Percentiles rank a stretch among this genome's conserved stretches.
Conservation (phyloP, 192 early-diverging fungal genomes). For the Coemansia guatemalensis region DNA sequence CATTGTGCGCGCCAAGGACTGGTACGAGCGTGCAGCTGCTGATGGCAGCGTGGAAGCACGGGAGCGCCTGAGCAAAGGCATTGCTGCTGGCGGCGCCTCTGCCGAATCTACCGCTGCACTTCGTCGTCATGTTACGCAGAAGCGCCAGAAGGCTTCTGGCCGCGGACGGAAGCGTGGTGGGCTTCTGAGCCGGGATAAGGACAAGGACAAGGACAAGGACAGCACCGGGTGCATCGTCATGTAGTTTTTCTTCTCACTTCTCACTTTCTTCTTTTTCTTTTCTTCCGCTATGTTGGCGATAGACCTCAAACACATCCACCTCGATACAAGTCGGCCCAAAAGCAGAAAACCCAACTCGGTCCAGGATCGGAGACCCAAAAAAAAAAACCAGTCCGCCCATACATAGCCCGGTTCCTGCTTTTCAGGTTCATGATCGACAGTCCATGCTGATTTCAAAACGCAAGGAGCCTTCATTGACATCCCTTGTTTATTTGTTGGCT, state of each 20-base stretch:
- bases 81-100: slow-evolving; percentile 16
- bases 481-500: neutral
- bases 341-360: neutral
- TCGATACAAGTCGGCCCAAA: too few species aligned
- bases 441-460: neutral
- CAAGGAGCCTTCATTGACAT: neutral
- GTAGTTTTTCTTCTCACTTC: slow-evolving; percentile 12
- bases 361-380: neutral
- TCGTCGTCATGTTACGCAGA: slow-evolving; percentile 53
- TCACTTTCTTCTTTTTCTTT: neutral
- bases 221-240: slow-evolving; percentile 44
- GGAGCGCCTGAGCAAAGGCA: slow-evolving; percentile 46
- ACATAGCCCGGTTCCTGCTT: neutral
- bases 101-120: slow-evolving; percentile 45
- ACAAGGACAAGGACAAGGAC: slow-evolving; percentile 39
- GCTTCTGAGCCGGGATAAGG: slow-evolving; percentile 36
- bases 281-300: neutral
- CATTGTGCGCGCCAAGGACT: slow-evolving; percentile 57
- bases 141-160: slow-evolving; percentile 49
- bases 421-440: neutral
- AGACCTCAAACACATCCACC: too few species aligned
- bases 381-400: neutral
- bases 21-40: slow-evolving; percentile 68
- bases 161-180: slow-evolving; percentile 33
- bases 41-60: slow-evolving; percentile 53